Percentiles rank a stretch among this genome's conserved stretches.
phyloP scores from a whole-genome alignment of 2,329 filamentous ascomycete species.

The Colletotrichum musicola region DNA sequence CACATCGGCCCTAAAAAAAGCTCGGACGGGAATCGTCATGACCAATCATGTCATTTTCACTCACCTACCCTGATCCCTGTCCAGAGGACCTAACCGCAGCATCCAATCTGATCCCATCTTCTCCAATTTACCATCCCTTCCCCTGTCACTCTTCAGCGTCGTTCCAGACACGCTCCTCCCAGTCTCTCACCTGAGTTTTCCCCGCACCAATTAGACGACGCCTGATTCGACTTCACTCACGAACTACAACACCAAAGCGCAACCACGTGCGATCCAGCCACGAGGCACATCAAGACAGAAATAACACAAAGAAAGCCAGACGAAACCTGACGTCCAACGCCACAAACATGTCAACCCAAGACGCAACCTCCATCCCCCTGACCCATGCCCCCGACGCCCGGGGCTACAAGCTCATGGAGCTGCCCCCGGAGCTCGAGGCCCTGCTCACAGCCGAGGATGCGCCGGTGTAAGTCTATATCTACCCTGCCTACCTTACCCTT shows the following conservation, averaged over 20 bases:
- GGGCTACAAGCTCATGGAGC: slow-evolving; percentile 72
- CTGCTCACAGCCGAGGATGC: slow-evolving; percentile 67
- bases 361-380: slow-evolving; percentile 61
- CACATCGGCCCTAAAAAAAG: slow-evolving; percentile 17
- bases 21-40: neutral
- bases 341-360: slow-evolving; percentile 59
- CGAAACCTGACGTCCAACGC: neutral
- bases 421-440: slow-evolving; percentile 69
- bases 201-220: slow-evolving; percentile 32
- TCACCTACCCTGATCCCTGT: neutral
- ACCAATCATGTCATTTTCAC: neutral
- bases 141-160: slow-evolving; percentile 1
- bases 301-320: neutral
- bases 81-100: too few relatives aligned
- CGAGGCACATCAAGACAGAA: neutral
- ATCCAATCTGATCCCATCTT: slow-evolving; percentile 1
- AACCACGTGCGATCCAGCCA: neutral
- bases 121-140: neutral
- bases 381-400: slow-evolving; percentile 61
- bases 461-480: slow-evolving; percentile 58
- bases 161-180: too few relatives aligned
- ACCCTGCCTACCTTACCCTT: too few relatives aligned
- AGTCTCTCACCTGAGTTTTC: neutral
- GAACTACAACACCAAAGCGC: neutral
- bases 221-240: slow-evolving; percentile 8